Conservation (phyloP, 1,284 basidiomycete species). For the Leucoagaricus sp. region DNA sequence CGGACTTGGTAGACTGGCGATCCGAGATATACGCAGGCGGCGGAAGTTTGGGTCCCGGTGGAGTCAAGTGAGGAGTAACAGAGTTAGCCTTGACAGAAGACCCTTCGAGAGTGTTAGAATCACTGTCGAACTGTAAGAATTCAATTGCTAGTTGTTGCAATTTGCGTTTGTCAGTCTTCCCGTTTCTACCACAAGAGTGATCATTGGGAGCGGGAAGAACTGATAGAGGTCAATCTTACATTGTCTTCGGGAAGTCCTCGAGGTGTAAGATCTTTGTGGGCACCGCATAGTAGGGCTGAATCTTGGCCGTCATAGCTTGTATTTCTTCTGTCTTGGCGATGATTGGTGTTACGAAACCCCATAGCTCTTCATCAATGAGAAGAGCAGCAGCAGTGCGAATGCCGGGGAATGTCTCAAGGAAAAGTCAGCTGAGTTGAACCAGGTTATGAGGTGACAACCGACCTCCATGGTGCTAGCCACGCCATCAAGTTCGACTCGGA, state of each 20-base stretch:
- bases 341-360: conserved; percentile 54
- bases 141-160: conserved; percentile 45
- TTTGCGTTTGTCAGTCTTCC: conserved; percentile 54
- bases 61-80: background rate
- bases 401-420: conserved; percentile 39
- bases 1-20: conserved; percentile 7
- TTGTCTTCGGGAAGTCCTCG: conserved; percentile 49
- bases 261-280: conserved; percentile 47
- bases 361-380: conserved; percentile 51
- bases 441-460: conserved; percentile 14
- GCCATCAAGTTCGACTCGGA: conserved; percentile 62
- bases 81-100: background rate
- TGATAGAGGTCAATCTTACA: conserved; percentile 33
- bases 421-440: conserved; percentile 13
- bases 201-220: background rate
- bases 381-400: conserved; percentile 52
- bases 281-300: conserved; percentile 62
- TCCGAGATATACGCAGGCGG: conserved; percentile 4
- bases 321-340: conserved; percentile 42
- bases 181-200: conserved; percentile 41
- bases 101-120: background rate
- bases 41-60: background rate
- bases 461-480: conserved; percentile 62
- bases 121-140: conserved; percentile 16
- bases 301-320: conserved; percentile 42